Conservation (phyloP, 2,329 filamentous ascomycete species). For the Xylariaceae sp. region DNA sequence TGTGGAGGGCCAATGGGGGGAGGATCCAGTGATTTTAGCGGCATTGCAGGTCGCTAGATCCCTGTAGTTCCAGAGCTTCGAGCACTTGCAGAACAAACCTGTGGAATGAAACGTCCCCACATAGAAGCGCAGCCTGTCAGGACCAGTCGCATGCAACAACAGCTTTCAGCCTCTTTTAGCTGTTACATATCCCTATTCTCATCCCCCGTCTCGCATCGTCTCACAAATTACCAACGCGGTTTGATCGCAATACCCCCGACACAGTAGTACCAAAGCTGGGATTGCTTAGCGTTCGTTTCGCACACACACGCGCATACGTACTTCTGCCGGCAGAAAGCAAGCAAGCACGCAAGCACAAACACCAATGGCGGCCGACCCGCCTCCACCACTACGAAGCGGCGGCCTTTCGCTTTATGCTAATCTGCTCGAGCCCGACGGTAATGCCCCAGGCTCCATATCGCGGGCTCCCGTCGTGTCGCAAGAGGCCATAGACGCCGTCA, state of each 20-base stretch:
- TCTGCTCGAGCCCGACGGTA: conserved; percentile 67
- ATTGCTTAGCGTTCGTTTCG: no score
- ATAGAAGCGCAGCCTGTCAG: conserved; percentile 5
- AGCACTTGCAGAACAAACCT: conserved; percentile 10
- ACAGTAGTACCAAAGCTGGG: no score
- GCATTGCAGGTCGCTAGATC: neutral
- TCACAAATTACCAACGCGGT: no score
- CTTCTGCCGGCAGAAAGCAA: no score
- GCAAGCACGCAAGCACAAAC: neutral
- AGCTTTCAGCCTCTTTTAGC: neutral
- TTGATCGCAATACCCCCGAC: no score
- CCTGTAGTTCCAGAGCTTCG: no score
- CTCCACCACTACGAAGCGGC: conserved; percentile 50
- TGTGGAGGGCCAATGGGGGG: conserved; percentile 1
- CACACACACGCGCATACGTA: no score
- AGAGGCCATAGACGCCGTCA: conserved; percentile 52
- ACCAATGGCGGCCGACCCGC: conserved; percentile 38
- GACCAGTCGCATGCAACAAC: conserved; percentile 3
- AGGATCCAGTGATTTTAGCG: neutral
- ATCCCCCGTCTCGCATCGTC: no score
- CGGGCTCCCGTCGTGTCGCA: conserved; percentile 77
- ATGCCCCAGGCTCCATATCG: conserved; percentile 69
- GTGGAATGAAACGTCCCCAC: conserved; percentile 2
- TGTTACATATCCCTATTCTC: neutral
- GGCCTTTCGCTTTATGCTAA: conserved; percentile 83